phyloP scores from a whole-genome alignment of 306 rosid genomes.

The Dryas octopetala region DNA sequence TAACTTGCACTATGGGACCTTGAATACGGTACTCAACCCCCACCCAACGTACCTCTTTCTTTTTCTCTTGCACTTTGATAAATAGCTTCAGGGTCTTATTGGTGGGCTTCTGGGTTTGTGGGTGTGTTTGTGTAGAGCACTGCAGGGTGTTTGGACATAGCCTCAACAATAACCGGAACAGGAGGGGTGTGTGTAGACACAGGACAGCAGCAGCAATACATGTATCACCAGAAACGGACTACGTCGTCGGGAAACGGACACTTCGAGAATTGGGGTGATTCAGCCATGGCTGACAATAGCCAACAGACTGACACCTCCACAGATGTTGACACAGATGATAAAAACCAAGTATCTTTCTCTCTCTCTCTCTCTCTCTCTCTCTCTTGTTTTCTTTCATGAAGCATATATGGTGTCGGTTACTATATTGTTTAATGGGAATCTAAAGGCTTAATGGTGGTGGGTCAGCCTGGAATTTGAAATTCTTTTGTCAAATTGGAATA shows the following conservation, averaged over 20 bases:
- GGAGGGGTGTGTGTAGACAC: slow-evolving; percentile 51
- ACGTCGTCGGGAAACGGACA: slow-evolving; percentile 57
- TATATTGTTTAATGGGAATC: slow-evolving; percentile 1
- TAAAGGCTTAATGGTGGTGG: neutral
- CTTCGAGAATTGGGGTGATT: slow-evolving; percentile 79
- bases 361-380: slow-evolving; percentile 9
- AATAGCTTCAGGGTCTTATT: neutral
- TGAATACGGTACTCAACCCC: slow-evolving; percentile 47
- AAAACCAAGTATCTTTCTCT: slow-evolving; percentile 36
- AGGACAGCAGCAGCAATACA: slow-evolving; percentile 37
- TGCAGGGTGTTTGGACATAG: slow-evolving; percentile 45
- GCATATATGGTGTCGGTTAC: neutral
- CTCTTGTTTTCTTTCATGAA: neutral
- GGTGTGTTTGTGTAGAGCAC: slow-evolving; percentile 34
- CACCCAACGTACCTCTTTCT: neutral
- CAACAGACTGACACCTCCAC: slow-evolving; percentile 78
- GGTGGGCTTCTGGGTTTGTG: neutral
- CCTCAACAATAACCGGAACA: slow-evolving; percentile 23
- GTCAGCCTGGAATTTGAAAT: slow-evolving; percentile 5
- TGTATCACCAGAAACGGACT: slow-evolving; percentile 43
- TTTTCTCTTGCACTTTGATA: neutral
- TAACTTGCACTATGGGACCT: slow-evolving; percentile 53
- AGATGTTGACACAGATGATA: slow-evolving; percentile 67
- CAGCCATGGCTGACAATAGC: slow-evolving; percentile 63
- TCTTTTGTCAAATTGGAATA: neutral